Base-by-base conservation (phyloP, 2,329 filamentous ascomycete genomes). In the Colletotrichum magnum region DNA sequence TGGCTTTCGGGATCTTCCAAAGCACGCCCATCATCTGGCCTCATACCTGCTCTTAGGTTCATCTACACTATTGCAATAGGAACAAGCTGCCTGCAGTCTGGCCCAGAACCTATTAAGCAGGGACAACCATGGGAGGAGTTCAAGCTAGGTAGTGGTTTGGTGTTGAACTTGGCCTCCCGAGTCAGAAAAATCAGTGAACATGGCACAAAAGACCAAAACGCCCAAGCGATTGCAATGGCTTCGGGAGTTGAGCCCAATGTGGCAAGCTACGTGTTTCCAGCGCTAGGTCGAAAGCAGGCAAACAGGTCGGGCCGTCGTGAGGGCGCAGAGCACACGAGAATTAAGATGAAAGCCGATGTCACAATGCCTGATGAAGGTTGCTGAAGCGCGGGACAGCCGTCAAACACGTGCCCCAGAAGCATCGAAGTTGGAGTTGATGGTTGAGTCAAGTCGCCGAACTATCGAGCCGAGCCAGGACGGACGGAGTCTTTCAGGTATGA, bases 101-200 rank as follows among this genome's bases (percentile, higher is more conserved):
- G 32, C 32, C 32, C 7, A 39, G 48, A 47, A 26, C 47, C 43
- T 41, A 36, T 41, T 47, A 47, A 18, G 41, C 62, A 67, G 51
- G 62, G 62, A 52, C 24, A 52, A 21, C 62, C 67, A 32, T 21
- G 56, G 24, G 9, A n/a, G 7, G 2, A 45, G 45, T n/a, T 61
- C 24, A 26, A 21, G 18, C 56, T 69, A 18, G 18, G 18, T 18
- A 69, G 62, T 54, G 56, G 67, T 69, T 67, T 69, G 66, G 62
- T 47, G 45, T 69, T 48, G 18, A 50, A 57, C 18, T 41, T 48
- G 62, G 18, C 39, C 43, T 50, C 50, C 43, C 18, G 67, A 69
- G 43, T 66, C 67, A 67, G 67, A 43, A 57, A 51, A 57, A 16
- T 36, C 6, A 58, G 18, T 36, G 41, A n/a, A 18, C 32, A 43